Percentiles rank a stretch among this genome's conserved stretches.
These are phyloP conservation scores for Penicillium brasilianum DNA, from an alignment of 2,329 filamentous ascomycete species.

Conservation along the genomic window DNA sequence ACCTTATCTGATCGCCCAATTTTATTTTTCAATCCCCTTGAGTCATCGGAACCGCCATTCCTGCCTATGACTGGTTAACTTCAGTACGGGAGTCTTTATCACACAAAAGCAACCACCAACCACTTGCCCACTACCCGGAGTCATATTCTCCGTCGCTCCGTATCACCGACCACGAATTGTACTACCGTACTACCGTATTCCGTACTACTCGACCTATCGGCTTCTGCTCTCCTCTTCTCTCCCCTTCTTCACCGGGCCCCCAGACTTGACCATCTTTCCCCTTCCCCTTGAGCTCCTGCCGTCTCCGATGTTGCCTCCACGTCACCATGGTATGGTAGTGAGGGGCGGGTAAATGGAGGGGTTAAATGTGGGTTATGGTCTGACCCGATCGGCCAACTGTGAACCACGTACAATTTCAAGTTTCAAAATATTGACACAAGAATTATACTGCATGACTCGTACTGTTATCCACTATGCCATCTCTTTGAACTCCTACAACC, in stretches of 20 bases:
- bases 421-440: too few relatives aligned
- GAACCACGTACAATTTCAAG: neutral
- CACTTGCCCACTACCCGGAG: neutral
- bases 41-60: slow-evolving; percentile 19
- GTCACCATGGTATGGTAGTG: neutral
- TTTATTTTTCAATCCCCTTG: slow-evolving; percentile 25
- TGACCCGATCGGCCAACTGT: neutral
- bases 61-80: neutral
- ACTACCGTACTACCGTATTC: too few relatives aligned
- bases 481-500: neutral
- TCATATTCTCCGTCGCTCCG: slow-evolving; percentile 1
- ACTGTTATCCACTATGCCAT: neutral
- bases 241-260: slow-evolving; percentile 14
- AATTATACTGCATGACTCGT: neutral
- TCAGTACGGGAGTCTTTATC: neutral
- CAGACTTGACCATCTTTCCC: neutral
- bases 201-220: neutral
- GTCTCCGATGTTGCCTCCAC: neutral
- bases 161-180: neutral
- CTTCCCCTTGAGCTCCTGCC: neutral
- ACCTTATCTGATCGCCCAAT: slow-evolving; percentile 25
- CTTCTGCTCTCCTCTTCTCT: too few relatives aligned
- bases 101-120: neutral
- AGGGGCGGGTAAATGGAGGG: slow-evolving; percentile 7
- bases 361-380: neutral